Percentiles rank a stretch among this genome's conserved stretches.
These are phyloP conservation scores for Backusella tarrabulga DNA, from an alignment of 192 early-diverging fungal species.

Conservation along the genomic window DNA sequence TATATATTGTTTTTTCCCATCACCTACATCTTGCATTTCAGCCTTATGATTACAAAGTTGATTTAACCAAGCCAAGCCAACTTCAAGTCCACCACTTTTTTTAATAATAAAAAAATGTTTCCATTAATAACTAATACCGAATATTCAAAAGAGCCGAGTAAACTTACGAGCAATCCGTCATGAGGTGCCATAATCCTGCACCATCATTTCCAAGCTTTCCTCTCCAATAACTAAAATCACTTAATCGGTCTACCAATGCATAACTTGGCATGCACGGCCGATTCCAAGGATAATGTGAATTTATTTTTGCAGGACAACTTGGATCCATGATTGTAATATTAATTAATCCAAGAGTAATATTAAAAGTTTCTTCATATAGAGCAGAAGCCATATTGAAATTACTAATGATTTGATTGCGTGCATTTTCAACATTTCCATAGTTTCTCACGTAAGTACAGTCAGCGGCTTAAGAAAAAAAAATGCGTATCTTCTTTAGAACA, in stretches of 20 bases:
- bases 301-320: conserved; percentile 50
- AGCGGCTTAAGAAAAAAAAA: conserved; percentile 43
- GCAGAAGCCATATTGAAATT: conserved; percentile 83
- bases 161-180: conserved; percentile 75
- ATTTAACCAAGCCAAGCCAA: conserved; percentile 87
- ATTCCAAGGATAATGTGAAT: conserved; percentile 65
- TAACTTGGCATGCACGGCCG: conserved; percentile 67
- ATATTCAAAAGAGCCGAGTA: background rate
- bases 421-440: conserved; percentile 54
- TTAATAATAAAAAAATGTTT: background rate
- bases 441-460: conserved; percentile 68
- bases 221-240: conserved; percentile 91
- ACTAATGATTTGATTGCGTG: conserved; percentile 70
- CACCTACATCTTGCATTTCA: conserved; percentile 42
- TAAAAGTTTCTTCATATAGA: conserved; percentile 84
- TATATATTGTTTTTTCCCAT: conserved; percentile 52
- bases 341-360: conserved; percentile 81
- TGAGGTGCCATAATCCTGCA: conserved; percentile 88
- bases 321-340: conserved; percentile 68
- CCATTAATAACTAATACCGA: background rate
- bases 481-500: background rate
- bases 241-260: conserved; percentile 69
- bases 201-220: conserved; percentile 67
- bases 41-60: conserved; percentile 64
- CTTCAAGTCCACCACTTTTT: conserved; percentile 62